Conservation (phyloP, 148 eudicot genomes). For the Rhododendron ferrugineum region DNA sequence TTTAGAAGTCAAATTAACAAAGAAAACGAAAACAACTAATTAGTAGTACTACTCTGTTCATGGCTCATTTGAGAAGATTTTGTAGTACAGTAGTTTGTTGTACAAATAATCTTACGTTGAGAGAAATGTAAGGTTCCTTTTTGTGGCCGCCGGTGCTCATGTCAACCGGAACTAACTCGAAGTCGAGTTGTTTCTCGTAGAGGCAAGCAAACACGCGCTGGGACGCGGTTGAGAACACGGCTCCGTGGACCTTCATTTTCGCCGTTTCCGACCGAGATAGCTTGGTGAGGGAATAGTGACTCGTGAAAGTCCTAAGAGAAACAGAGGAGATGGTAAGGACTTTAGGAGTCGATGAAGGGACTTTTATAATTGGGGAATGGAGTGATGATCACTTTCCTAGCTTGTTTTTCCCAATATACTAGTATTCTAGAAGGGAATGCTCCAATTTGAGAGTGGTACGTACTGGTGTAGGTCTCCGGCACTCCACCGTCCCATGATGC, state of each 20-base stretch:
- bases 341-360: neutral
- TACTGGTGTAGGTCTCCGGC: neutral
- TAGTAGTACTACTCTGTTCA: neutral
- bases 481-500: neutral
- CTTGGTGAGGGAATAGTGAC: too few relatives aligned
- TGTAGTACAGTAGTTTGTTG: neutral
- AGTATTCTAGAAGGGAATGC: too few relatives aligned
- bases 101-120: constrained; percentile 19
- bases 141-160: constrained; percentile 32
- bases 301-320: neutral
- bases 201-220: constrained; percentile 24
- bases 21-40: neutral
- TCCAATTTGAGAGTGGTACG: neutral
- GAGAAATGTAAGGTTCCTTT: constrained; percentile 25
- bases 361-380: neutral
- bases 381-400: too few relatives aligned
- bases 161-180: constrained; percentile 35
- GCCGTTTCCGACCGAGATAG: neutral
- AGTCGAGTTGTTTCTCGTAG: constrained; percentile 34
- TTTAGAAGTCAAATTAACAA: neutral
- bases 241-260: constrained; percentile 1
- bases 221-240: constrained; percentile 19
- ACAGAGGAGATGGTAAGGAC: neutral
- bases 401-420: too few relatives aligned
- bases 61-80: neutral